These are phyloP conservation scores for Venturia asperata DNA, from an alignment of 2,329 filamentous ascomycete genomes.

Conservation along the genomic window DNA sequence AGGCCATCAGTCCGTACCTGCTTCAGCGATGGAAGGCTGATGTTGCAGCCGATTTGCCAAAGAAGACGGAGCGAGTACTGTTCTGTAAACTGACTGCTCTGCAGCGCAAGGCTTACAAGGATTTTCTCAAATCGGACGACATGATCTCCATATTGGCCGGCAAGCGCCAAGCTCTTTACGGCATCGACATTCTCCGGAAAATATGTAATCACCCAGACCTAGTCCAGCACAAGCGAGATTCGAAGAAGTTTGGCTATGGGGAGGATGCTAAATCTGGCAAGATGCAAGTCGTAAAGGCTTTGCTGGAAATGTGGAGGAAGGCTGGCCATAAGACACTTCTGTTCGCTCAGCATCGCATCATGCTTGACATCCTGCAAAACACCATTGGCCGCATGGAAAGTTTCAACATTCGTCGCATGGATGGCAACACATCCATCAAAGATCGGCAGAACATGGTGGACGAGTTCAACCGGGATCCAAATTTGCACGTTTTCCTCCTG, in stretches of 20 bases:
- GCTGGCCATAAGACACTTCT: conserved; percentile 91
- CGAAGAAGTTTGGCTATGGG: conserved; percentile 63
- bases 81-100: conserved; percentile 85
- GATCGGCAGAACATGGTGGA: conserved; percentile 85
- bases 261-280: conserved; percentile 77
- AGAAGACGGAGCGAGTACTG: conserved; percentile 92
- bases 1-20: conserved; percentile 87
- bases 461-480: conserved; percentile 75
- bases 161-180: conserved; percentile 73
- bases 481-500: conserved; percentile 80
- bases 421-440: conserved; percentile 83
- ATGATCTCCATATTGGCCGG: conserved; percentile 74
- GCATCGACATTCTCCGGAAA: conserved; percentile 87
- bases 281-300: conserved; percentile 85
- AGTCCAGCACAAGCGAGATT: conserved; percentile 56
- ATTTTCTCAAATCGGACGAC: conserved; percentile 74
- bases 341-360: conserved; percentile 88
- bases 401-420: conserved; percentile 82
- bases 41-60: conserved; percentile 85
- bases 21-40: conserved; percentile 89
- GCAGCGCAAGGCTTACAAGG: conserved; percentile 73
- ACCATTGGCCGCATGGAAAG: conserved; percentile 63
- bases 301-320: conserved; percentile 82
- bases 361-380: conserved; percentile 87
- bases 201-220: conserved; percentile 97